Evolutionary conservation across 2,329 filamentous ascomycete genomes (phyloP), one percentile per base, ranked within the genome.

Genomic region (Trichoderma hamatum): DNA sequence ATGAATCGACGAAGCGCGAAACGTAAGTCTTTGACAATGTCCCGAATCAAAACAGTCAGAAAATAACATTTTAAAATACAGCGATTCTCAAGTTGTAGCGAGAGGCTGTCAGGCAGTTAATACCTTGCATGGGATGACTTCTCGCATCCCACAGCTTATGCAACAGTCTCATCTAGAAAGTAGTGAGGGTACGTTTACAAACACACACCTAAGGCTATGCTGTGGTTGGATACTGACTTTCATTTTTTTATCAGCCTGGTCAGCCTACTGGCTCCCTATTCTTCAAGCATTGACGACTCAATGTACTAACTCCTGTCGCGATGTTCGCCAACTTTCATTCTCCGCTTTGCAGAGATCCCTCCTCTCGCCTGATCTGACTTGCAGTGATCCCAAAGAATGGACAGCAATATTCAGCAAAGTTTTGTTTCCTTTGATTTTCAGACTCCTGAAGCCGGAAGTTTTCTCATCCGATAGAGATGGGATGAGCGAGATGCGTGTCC

Each of bases 231-330:
- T 52, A 39, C 60, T 75, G 46, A 77, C 65, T 49, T 28, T 19
- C 19, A 19, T 43, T 36, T 13, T 51, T 39, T 26, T 6, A 58
- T n/a, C 72, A 92, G 96, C 96, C 16, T 99, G 96, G 96, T 94
- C 93, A 62, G 93, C 96, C 10, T 99, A 99, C 79, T 99, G 96
- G 96, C 90, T 94, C 16, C 96, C 95, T 1, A 94, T 99, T 30
- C 96, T 99, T 80, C 89, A 93, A 73, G 92, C 93, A 6, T 83
- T 99, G 21, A 96, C 92, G 3, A 89, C 89, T 5, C 96, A 99
- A 80, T 97, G 94, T 80, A 92, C 93, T 66, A 99, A 98, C 77
- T 94, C 94, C 0, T 97, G 94, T 76, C 91, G 95, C 67, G 94
- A 97, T 74, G 93, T 99, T 70, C 90, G 96, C 3, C 92, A 97